A percentile compares a stretch with the other conserved stretches of the same genome.
Conservation (phyloP, 2,329 filamentous ascomycete genomes). For the Pseudogymnoascus sp. region DNA sequence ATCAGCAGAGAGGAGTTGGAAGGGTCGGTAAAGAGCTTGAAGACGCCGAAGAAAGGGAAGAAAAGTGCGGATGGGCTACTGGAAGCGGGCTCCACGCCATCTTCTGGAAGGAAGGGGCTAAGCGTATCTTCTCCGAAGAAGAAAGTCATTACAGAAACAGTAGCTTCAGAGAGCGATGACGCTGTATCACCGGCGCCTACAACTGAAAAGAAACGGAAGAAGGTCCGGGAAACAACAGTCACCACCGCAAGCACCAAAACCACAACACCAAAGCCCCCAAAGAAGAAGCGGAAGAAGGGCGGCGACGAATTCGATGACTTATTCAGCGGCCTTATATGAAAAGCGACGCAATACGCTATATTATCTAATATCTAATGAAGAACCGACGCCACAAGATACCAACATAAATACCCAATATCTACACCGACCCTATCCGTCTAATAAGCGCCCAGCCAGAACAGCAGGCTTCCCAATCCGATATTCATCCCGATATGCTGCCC, state of each 20-base stretch:
- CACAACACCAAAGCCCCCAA: conserved; percentile 33
- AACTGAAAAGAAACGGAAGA: conserved; percentile 24
- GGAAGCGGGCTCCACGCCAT: too few relatives aligned
- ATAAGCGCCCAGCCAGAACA: conserved; percentile 48
- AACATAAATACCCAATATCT: background rate
- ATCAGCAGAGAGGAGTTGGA: conserved; percentile 26
- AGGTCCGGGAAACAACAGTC: conserved; percentile 15
- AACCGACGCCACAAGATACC: background rate
- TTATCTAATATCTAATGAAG: conserved; percentile 3
- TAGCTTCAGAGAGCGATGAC: background rate
- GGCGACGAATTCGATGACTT: conserved; percentile 67
- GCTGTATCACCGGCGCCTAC: background rate
- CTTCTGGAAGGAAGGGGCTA: background rate
- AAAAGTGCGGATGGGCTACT: background rate
- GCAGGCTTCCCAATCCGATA: conserved; percentile 51
- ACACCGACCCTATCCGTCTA: conserved; percentile 22
- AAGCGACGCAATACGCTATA: background rate
- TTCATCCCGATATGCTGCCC: conserved; percentile 75
- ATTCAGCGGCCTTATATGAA: conserved; percentile 54
- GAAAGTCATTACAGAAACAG: background rate
- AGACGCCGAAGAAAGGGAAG: conserved; percentile 2
- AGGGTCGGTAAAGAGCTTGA: background rate
- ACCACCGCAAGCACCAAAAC: background rate
- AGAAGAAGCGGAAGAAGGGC: conserved; percentile 52
- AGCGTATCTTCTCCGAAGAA: background rate